Evolutionary conservation across 1,284 basidiomycete genomes (phyloP), one percentile per base, ranked within the genome.

Genomic region (Pyrrhoderma lamaoense): DNA sequence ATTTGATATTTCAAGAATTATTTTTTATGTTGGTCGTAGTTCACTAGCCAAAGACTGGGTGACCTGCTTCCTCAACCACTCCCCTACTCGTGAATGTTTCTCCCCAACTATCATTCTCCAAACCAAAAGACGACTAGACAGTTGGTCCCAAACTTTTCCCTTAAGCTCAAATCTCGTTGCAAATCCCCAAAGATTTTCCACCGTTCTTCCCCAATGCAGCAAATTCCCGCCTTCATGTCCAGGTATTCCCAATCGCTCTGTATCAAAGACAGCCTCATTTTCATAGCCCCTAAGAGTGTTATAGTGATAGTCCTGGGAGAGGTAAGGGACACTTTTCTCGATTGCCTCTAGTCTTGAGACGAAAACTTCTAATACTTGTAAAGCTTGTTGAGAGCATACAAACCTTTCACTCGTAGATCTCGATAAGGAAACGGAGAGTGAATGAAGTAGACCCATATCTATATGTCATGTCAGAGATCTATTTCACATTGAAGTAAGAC

Each of bases 111-210:
- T 56, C 0, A 70, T 64, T 57, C 77, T 68, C 76, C 79, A 83
- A 11, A 81, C 52, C 38, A 89, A 59, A 51, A 85, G 51, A 53
- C 80, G 68, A 43, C 64, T 64, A 2, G 76, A 79, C 51, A 84
- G 60, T 19, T 59, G 64, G 53, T 75, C 74, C 82, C 83, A 86
- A 3, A 67, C 64, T 0, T 47, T 40, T 3, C 59, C 56, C 45
- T 62, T 69, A 9, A 56, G 50, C 0, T 68, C 61, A 2, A 71
- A 50, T 0, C 62, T 59, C 77, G 85, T 80, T 8, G 71, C 64
- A 0, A 72, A 67, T 16, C 38, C 21, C 80, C 82, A 88, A 2
- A 89, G 69, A 7, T 61, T 60, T 57, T 83, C 78, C 1, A 85
- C 73, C 5, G 66, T 66, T 37, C 59, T 62, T 1, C 77, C 77